Percentiles rank a stretch among this genome's conserved stretches.
These are phyloP conservation scores for Brachypodium distachyon DNA, from an alignment of 202 grass and related monocot genomes.

Conservation along the genomic window DNA sequence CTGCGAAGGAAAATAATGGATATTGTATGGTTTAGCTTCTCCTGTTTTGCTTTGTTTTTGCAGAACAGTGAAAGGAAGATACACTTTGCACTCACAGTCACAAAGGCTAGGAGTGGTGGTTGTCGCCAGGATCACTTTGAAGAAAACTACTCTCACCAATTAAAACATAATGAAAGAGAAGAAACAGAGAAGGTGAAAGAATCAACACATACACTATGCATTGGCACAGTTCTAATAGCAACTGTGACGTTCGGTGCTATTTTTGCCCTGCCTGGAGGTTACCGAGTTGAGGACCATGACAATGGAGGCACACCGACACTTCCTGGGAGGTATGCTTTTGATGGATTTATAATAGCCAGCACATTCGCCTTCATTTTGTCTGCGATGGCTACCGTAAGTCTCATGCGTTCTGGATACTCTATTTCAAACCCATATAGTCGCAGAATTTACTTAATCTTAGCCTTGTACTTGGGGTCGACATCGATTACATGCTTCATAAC, in stretches of 20 bases:
- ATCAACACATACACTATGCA: neutral
- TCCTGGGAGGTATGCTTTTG: neutral
- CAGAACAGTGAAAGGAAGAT: neutral
- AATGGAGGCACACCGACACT: neutral
- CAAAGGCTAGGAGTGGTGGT: neutral
- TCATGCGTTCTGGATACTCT: neutral
- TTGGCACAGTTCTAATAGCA: neutral
- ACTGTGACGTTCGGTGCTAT: neutral
- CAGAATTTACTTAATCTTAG: rapidly evolving
- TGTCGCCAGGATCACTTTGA: neutral
- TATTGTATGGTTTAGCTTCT: too few relatives aligned
- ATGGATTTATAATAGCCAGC: neutral
- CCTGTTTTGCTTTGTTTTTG: too few relatives aligned
- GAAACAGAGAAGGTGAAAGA: neutral
- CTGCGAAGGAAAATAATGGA: neutral
- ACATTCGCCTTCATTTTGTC: neutral
- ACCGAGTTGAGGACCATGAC: neutral
- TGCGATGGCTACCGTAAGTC: neutral
- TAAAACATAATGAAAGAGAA: rapidly evolving
- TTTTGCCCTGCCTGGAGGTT: neutral
- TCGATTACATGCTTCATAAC: neutral
- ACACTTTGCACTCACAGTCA: neutral
- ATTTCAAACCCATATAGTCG: rapidly evolving
- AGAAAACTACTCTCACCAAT: neutral
- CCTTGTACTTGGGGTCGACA: neutral